Conservation (phyloP, 305 asterid genomes). For the Euphrasia arctica region DNA sequence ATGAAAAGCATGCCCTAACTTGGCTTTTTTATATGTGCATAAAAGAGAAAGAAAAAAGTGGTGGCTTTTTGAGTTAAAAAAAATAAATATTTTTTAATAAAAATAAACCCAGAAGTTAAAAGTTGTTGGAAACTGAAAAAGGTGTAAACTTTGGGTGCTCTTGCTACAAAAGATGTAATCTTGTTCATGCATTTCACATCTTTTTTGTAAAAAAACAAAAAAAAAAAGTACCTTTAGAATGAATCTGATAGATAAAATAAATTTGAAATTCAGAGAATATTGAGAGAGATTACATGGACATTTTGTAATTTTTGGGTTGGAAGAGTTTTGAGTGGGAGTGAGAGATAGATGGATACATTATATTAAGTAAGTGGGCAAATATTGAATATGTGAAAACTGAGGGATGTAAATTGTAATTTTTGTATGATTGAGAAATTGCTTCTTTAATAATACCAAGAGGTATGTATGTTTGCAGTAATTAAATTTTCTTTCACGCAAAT, state of each 20-base stretch:
- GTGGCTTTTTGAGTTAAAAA: background rate
- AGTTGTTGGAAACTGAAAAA: constrained; percentile 3
- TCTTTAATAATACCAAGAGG: background rate
- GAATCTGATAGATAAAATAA: no score
- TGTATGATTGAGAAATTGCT: background rate
- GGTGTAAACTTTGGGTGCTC: background rate
- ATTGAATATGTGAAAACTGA: background rate
- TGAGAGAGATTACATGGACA: background rate
- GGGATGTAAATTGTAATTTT: background rate
- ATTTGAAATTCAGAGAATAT: no score
- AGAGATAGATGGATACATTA: background rate
- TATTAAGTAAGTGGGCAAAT: background rate
- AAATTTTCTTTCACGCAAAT: no score
- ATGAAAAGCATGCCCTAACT: constrained; percentile 26
- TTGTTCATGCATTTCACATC: background rate
- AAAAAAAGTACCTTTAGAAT: background rate
- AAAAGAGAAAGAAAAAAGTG: background rate
- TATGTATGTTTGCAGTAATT: no score
- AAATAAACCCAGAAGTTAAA: background rate
- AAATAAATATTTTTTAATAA: background rate
- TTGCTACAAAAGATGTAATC: background rate
- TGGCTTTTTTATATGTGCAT: background rate
- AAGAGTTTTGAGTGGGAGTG: no score
- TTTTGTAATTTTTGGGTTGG: no score
- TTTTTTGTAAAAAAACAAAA: background rate